phyloP scores from a whole-genome alignment of 2,329 filamentous ascomycete species.

The Cladophialophora exuberans region DNA sequence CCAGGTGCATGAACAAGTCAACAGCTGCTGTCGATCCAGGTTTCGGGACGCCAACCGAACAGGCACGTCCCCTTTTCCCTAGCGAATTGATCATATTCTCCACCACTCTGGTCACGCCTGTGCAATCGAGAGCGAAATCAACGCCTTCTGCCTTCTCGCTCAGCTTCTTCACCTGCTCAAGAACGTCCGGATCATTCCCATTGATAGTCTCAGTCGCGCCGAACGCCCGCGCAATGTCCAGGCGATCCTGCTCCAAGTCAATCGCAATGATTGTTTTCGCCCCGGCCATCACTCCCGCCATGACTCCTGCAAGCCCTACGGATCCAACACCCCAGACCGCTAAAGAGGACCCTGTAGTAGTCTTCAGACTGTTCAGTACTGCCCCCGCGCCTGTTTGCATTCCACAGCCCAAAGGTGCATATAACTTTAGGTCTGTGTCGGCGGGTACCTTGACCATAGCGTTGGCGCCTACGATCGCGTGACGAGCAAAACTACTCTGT shows the following conservation, averaged over 20 bases:
- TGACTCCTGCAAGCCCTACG: constrained; percentile 37
- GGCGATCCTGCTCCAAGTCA: constrained; percentile 41
- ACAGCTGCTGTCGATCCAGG: constrained; percentile 19
- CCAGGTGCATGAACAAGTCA: constrained; percentile 23
- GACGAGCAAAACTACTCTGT: constrained; percentile 34
- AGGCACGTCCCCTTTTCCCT: constrained; percentile 27
- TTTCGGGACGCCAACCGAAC: constrained; percentile 29
- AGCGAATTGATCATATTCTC: constrained; percentile 33
- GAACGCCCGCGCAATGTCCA: constrained; percentile 51
- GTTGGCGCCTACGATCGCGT: constrained; percentile 29
- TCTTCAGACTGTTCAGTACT: constrained; percentile 24
- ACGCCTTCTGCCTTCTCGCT: constrained; percentile 41
- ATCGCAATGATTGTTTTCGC: constrained; percentile 40
- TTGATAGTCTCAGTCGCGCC: constrained; percentile 52
- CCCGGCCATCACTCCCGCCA: constrained; percentile 34
- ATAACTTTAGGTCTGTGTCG: constrained; percentile 19
- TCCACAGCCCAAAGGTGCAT: constrained; percentile 36
- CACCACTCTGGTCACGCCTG: constrained; percentile 23
- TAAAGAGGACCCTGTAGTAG: constrained; percentile 13
- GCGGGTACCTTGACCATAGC: constrained; percentile 29
- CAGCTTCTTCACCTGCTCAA: constrained; percentile 31
- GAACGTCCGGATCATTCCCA: constrained; percentile 39
- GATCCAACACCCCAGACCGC: constrained; percentile 36
- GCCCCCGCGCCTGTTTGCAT: constrained; percentile 36
- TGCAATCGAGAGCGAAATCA: constrained; percentile 32